These are phyloP conservation scores for Neofusicoccum cordaticola DNA, from an alignment of 2,329 filamentous ascomycete genomes.

Conservation along the genomic window DNA sequence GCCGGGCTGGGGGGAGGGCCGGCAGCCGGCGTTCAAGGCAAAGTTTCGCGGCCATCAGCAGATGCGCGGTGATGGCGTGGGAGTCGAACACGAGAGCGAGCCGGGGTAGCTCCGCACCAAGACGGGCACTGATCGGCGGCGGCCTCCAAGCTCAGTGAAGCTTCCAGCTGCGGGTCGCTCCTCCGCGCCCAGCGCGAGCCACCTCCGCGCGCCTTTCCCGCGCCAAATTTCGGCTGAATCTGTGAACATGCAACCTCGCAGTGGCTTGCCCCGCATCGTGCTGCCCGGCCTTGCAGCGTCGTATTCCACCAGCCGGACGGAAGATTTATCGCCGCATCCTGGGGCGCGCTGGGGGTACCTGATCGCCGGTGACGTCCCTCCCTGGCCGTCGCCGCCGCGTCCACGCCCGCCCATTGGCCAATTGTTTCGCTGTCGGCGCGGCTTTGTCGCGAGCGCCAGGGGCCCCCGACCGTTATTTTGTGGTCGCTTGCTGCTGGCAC, in stretches of 20 bases:
- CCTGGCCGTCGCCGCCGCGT: neutral
- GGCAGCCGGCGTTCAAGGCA: neutral
- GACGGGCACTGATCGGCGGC: neutral
- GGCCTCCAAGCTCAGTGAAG: neutral
- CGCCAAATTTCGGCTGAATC: neutral
- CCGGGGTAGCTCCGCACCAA: conserved; percentile 4
- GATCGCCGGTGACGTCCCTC: neutral
- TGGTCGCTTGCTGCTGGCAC: neutral
- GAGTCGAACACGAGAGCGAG: conserved; percentile 2
- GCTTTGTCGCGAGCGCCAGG: neutral
- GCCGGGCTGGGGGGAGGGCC: neutral
- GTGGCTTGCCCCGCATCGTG: neutral
- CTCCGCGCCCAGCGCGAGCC: neutral
- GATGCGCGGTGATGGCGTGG: too few species aligned
- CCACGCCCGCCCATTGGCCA: neutral
- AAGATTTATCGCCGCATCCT: conserved; percentile 3
- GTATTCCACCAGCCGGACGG: conserved; percentile 1
- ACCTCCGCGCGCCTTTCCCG: conserved; percentile 9
- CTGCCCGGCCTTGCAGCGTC: neutral
- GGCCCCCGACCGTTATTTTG: neutral
- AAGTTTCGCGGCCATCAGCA: neutral
- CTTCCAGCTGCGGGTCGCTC: neutral
- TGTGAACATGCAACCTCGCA: neutral
- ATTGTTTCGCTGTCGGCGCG: conserved; percentile 8
- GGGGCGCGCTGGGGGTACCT: neutral